Base-by-base conservation (phyloP, 1,284 basidiomycete species). In the Phylloboletellus chloephorus region DNA sequence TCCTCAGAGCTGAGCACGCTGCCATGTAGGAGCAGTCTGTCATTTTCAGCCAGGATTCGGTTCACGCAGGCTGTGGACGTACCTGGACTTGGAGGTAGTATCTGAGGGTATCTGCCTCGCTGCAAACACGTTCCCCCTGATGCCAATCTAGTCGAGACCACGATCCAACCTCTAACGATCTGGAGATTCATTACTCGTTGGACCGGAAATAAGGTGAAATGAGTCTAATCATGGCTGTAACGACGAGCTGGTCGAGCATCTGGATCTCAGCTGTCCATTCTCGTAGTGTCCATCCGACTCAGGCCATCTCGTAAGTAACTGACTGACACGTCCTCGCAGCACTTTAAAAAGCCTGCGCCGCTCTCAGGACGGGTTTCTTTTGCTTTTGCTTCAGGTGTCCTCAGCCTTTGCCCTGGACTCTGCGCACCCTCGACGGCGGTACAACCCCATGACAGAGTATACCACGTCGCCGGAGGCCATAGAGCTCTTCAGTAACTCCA, bases 381-480 rank as follows among this genome's bases (percentile, higher is more conserved):
- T 39, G 35, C 40, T 38, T 39, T 17, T 46, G 29, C 25, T 43
- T 20, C 23, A 36, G 31, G 35, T n/a, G 24, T 23, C 31, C 33
- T 24, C 37, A 23, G 21, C 17, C 24, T 30, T 42, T n/a, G n/a
- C n/a, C n/a, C n/a, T n/a, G n/a, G n/a, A n/a, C n/a, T n/a, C n/a
- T n/a, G n/a, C n/a, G n/a, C n/a, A n/a, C n/a, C n/a, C n/a, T n/a
- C 15, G 11, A 5, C 28, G 17, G 46, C 33, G 19, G 28, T 17
- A 13, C 20, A 29, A 17, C 16, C 10, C 31, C 53, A 82, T 85
- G 81, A 80, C 80, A 39, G 80, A 82, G 65, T 81, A 79, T 62
- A 72, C 74, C 1, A 67, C 72, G 29, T 76, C 75, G 31, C 72
- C 79, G 5, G 73, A 76, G 46, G 74, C 76, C 30, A 63, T 76